These are phyloP conservation scores for Dioscorea cayenensis DNA, from an alignment of 116 monocot species.

Conservation along the genomic window DNA sequence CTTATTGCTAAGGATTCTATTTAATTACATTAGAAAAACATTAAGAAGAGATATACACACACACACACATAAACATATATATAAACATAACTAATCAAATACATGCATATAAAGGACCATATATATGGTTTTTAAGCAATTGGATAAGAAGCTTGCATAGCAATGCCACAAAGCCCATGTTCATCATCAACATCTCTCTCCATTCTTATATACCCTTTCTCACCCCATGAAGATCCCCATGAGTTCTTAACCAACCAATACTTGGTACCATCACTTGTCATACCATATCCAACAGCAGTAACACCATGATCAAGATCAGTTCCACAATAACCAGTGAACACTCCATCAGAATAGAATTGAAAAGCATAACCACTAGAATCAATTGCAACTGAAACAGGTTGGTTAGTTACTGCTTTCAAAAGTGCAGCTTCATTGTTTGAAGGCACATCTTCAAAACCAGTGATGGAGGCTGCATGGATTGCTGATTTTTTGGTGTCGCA, in stretches of 20 bases:
- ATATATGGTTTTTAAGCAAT: no score
- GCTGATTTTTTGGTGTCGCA: no score
- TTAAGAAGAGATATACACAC: no score
- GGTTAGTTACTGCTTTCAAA: background rate
- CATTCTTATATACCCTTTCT: constrained; percentile 14
- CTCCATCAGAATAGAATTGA: background rate
- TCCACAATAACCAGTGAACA: background rate
- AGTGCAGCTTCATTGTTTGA: background rate
- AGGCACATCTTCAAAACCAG: no score
- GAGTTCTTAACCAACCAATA: constrained; percentile 34
- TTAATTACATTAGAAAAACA: no score
- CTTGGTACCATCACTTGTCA: background rate
- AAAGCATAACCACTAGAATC: background rate
- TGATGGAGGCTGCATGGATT: no score
- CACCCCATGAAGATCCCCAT: constrained; percentile 14
- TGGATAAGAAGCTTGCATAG: constrained; percentile 17
- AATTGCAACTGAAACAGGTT: background rate
- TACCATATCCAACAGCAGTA: constrained; percentile 13
- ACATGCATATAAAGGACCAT: no score
- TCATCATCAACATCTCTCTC: background rate
- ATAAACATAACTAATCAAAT: no score
- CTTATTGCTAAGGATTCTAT: no score
- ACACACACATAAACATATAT: no score
- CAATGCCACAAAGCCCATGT: constrained; percentile 17
- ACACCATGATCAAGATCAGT: constrained; percentile 14